phyloP scores from a whole-genome alignment of 225 moss, liverwort and hornwort species.

The Bryoerythrophyllum caledonicum region DNA sequence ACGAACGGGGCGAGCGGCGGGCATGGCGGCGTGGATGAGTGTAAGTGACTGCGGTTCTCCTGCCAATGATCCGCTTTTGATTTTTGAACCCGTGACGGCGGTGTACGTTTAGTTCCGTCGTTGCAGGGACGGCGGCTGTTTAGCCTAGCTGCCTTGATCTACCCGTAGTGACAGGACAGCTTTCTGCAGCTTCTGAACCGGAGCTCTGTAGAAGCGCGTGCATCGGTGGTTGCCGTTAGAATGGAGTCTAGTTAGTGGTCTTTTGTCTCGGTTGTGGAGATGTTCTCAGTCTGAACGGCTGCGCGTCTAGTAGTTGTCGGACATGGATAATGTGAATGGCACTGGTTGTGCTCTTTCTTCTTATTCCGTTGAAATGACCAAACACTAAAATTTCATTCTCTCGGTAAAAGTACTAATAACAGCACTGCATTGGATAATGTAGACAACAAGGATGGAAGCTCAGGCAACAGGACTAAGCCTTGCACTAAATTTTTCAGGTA shows the following conservation, averaged over 20 bases:
- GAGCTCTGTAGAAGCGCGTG: too few relatives aligned
- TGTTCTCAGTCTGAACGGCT: not conserved
- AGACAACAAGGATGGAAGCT: conserved; percentile 74
- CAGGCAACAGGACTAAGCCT: conserved; percentile 95
- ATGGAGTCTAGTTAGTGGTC: not conserved
- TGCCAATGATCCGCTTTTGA: not conserved
- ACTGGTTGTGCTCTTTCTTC: not conserved
- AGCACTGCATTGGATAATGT: conserved; percentile 53
- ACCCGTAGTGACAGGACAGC: not conserved
- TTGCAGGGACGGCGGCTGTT: not conserved
- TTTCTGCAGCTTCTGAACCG: not conserved
- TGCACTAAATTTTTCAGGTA: conserved; percentile 99
- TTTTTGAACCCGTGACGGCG: not conserved
- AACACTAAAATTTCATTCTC: not conserved
- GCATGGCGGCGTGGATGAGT: conserved; percentile 60
- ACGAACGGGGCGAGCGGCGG: conserved; percentile 61
- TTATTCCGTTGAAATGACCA: not conserved
- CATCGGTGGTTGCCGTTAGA: too few relatives aligned
- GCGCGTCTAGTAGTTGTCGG: not conserved
- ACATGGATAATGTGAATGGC: not conserved
- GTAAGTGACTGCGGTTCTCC: conserved; percentile 34
- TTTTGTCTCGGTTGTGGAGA: not conserved
- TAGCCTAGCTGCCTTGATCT: conserved; percentile 13
- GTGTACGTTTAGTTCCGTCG: not conserved
- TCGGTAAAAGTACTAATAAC: conserved; percentile 48